Evolutionary conservation across 2,329 filamentous ascomycete species (phyloP).

Genomic region (Exserohilum rostratum): DNA sequence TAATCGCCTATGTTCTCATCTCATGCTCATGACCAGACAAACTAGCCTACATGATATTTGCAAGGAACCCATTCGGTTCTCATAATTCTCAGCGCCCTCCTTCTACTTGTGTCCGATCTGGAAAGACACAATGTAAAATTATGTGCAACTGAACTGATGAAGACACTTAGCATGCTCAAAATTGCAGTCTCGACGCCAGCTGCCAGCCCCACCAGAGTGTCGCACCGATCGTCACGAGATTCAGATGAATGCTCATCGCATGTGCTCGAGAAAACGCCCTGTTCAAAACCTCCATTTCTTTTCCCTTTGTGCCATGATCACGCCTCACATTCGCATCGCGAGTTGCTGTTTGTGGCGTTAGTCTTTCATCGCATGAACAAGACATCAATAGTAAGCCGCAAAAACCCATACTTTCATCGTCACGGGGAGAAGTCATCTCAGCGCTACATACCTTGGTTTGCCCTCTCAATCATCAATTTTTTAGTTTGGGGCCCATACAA

Average conservation of each 20-base stretch:
- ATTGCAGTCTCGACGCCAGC: constrained; percentile 1
- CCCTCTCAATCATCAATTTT: constrained; percentile 44
- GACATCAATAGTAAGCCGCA: neutral
- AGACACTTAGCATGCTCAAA: neutral
- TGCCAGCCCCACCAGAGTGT: constrained; percentile 34
- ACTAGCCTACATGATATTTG: no score
- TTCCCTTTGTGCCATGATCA: constrained; percentile 4
- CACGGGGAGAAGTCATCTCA: no score
- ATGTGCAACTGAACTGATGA: neutral
- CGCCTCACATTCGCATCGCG: constrained; percentile 15
- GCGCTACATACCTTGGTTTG: constrained; percentile 31
- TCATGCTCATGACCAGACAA: no score
- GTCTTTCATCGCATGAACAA: neutral
- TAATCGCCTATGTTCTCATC: no score
- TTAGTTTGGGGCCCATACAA: constrained; percentile 47
- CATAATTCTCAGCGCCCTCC: neutral
- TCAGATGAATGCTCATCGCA: constrained; percentile 53
- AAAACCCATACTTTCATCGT: neutral
- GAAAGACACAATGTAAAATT: no score
- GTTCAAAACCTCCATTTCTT: constrained; percentile 36
- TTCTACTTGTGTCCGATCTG: no score
- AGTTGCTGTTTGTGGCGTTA: constrained; percentile 18
- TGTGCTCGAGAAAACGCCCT: constrained; percentile 46
- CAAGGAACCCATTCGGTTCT: no score
- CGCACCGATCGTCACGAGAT: constrained; percentile 46